Evolutionary conservation across 768 basidiomycete genomes (phyloP), one percentile per base, ranked within the genome.

Genomic region (Leccinellum luteum): DNA sequence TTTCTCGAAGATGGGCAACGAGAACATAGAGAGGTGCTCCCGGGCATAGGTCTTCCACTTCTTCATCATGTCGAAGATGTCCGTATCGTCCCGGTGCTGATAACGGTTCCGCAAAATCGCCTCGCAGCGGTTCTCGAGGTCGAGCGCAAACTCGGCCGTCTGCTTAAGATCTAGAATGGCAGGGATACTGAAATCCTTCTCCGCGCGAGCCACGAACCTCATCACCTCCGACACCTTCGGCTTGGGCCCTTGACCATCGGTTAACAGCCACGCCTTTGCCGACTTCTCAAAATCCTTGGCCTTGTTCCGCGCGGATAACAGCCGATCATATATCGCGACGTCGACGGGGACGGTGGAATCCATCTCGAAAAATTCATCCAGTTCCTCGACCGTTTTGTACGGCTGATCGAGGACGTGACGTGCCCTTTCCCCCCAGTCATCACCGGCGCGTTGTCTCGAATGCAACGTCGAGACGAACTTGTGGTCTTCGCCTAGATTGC

Each of bases 271-370:
- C 1, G 79, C 75, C 61, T 80, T 83, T 2, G 90, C 90, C 63
- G 89, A 86, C 74, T 85, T 87, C 71, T 93, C 90, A 68, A 85
- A 86, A 60, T 92, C 91, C 64, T 81, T 82, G 35, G 89, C 92
- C 68, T 87, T 89, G 35, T 76, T 79, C 45, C 85, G 81, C 32
- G 86, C 77, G 19, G 78, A 78, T 72, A 84, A 79, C 32, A 96
- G 72, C 30, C 86, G 82, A 56, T 85, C 84, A 47, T 88, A 77
- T 52, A 91, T 77, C 14, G 80, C 79, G 17, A 80, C 76, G 64
- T 90, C 87, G 44, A 94, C 82, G 3, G 92, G 91, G 50, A 90
- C 81, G 34, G 77, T 80, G 15, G 81, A 64, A 54, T 89, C 85
- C 66, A 83, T 79, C 55, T 84, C 78, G 21, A 84, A 81, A 63